A percentile compares a stretch with the other conserved stretches of the same genome.
Evolutionary conservation across 148 eudicot genomes (phyloP).

Genomic region (Nepenthes gracilis): DNA sequence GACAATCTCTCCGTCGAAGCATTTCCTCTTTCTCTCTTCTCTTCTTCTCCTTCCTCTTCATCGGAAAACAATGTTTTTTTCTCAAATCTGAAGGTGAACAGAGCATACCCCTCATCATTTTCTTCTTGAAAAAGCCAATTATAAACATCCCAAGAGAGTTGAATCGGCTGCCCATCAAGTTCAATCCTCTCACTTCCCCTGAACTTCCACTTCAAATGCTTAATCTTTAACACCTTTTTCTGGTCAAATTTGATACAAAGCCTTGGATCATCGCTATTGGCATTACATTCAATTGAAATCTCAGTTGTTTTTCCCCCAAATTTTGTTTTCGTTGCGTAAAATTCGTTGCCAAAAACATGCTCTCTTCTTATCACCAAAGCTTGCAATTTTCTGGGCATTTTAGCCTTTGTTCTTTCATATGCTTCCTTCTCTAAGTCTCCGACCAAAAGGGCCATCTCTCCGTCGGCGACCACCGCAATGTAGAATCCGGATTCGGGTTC

Average conservation of each 20-base stretch:
- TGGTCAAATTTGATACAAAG: constrained; percentile 37
- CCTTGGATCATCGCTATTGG: constrained; percentile 22
- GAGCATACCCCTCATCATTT: constrained; percentile 40
- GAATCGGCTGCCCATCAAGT: constrained; percentile 46
- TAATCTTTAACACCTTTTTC: constrained; percentile 37
- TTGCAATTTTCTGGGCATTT: no score
- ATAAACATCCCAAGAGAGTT: constrained; percentile 69
- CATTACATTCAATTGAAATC: constrained; percentile 42
- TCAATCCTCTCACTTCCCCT: constrained; percentile 68
- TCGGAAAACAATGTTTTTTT: constrained; percentile 4
- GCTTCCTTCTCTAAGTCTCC: constrained; percentile 38
- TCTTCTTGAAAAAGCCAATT: constrained; percentile 57
- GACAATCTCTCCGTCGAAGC: no score
- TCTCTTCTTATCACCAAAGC: constrained; percentile 32
- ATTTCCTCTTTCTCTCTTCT: not conserved
- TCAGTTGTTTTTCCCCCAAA: constrained; percentile 30
- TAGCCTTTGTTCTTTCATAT: not conserved
- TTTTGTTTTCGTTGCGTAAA: constrained; percentile 30
- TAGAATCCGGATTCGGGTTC: constrained; percentile 59
- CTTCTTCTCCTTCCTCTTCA: not conserved
- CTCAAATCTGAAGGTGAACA: constrained; percentile 63
- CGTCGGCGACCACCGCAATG: constrained; percentile 31
- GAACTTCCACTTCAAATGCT: constrained; percentile 75
- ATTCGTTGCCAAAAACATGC: constrained; percentile 42
- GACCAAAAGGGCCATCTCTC: constrained; percentile 26